Conservation (phyloP, 441 rosid genomes). For the Euphorbia schlechtendalii region DNA sequence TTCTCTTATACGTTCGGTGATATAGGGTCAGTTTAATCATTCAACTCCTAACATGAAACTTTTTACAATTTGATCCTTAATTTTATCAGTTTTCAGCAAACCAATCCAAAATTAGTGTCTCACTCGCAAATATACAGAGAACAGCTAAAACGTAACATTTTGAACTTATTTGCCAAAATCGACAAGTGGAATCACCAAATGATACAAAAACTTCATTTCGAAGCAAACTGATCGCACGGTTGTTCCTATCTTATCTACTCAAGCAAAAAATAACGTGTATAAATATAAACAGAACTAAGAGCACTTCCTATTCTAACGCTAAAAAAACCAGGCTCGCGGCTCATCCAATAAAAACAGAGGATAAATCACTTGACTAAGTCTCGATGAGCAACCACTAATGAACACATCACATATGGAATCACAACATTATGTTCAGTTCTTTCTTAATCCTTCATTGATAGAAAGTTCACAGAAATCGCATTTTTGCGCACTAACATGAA, state of each 20-base stretch:
- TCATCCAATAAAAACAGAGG: constrained; percentile 1
- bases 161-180: background rate
- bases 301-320: background rate
- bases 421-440: constrained; percentile 2
- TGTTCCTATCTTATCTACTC: background rate
- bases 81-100: background rate
- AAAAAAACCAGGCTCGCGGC: background rate
- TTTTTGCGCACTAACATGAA: background rate
- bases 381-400: background rate
- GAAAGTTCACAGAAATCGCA: background rate
- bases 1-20: no score
- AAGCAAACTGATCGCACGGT: background rate
- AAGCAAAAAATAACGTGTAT: no score
- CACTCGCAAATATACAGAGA: no score
- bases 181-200: background rate
- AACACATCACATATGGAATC: background rate
- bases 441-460: constrained; percentile 3
- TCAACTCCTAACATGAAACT: no score
- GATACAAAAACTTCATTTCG: background rate
- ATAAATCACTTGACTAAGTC: background rate
- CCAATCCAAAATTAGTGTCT: background rate
- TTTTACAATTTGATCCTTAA: background rate
- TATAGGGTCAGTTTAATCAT: no score
- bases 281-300: background rate
- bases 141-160: background rate